A percentile compares a stretch with the other conserved stretches of the same genome.
These are phyloP conservation scores for Alloascoidea africana DNA, from an alignment of 805 yeast species.

Conservation along the genomic window DNA sequence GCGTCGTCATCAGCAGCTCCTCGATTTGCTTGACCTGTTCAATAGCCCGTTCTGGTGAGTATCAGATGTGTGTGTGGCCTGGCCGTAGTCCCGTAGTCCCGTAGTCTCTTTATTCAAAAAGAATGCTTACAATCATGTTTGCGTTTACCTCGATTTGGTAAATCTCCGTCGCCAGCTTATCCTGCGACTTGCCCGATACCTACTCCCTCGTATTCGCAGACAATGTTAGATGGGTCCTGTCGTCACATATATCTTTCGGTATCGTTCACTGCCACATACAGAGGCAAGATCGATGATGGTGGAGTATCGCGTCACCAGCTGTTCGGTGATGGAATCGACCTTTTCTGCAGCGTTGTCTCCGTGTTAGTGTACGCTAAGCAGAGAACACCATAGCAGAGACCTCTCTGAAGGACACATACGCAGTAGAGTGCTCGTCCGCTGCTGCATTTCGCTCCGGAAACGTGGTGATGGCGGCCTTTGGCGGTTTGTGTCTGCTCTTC, in stretches of 20 bases:
- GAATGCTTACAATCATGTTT: slow-evolving; percentile 13
- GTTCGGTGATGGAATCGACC: slow-evolving; percentile 13
- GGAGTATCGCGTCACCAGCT: slow-evolving; percentile 12
- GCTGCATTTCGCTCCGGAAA: not conserved
- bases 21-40: slow-evolving; percentile 17
- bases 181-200: slow-evolving; percentile 14
- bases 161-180: slow-evolving; percentile 21
- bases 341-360: no score
- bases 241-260: slow-evolving; percentile 13
- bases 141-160: slow-evolving; percentile 22
- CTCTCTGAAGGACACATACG: not conserved
- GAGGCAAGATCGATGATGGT: slow-evolving; percentile 15
- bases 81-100: not conserved
- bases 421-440: not conserved
- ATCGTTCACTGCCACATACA: slow-evolving; percentile 6
- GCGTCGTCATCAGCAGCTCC: slow-evolving; percentile 21
- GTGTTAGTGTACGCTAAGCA: no score
- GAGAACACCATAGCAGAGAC: no score
- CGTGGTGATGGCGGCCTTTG: no score
- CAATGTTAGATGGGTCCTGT: slow-evolving; percentile 12
- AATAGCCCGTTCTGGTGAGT: not conserved
- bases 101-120: not conserved
- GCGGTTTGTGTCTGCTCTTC: no score
- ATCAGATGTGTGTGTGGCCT: not conserved
- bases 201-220: slow-evolving; percentile 10